Base-by-base conservation (phyloP, 805 yeast species). In the Deakozyma indianensis region DNA sequence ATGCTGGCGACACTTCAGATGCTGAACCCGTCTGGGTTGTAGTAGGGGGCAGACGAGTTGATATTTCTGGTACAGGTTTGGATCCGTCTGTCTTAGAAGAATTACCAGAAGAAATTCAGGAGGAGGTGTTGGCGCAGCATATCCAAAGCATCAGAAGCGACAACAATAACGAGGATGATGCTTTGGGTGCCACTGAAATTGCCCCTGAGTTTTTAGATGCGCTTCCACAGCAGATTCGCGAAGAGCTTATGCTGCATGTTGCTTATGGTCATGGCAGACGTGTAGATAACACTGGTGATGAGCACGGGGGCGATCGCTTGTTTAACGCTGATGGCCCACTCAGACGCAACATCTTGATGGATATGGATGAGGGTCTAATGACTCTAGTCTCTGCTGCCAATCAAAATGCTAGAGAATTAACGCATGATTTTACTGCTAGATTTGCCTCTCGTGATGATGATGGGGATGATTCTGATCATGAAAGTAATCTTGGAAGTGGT, bases 41-140 rank as follows among this genome's bases (percentile, higher is more conserved):
- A 11, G 80, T 88, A 51, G 87, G 86, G 29, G 94, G 82, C 22
- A 63, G 80, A 23, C 78, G 78, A 43, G 87, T 88, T 28, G 94
- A 88, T 57, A 83, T 88, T 29, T 74, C 88, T 35, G 94, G 92
- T 0, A 79, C 95, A 2, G 96, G 84, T 45, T 85, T 88, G 48
- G 96, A 88, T 62, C 94, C 95, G 0, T 90, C 83, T 52, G 88
- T 86, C 58, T 68, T 88, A 49, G 82, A 80, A 54, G 96, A 95
- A 0, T 69, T 88, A 29, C 96, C 96, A 0, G 95, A 85, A 41
- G 92, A 84, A 45, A 83, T 88, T 83, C 69, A 96, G 43, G 94
- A 86, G 50, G 96, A 88, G 56, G 96, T 87, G 0, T 78, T 84
- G 56, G 76, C 88, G 0, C 90, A 86, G 50, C 95, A 87, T 56